phyloP scores from a whole-genome alignment of 306 rosid species.

The Casuarina glauca region DNA sequence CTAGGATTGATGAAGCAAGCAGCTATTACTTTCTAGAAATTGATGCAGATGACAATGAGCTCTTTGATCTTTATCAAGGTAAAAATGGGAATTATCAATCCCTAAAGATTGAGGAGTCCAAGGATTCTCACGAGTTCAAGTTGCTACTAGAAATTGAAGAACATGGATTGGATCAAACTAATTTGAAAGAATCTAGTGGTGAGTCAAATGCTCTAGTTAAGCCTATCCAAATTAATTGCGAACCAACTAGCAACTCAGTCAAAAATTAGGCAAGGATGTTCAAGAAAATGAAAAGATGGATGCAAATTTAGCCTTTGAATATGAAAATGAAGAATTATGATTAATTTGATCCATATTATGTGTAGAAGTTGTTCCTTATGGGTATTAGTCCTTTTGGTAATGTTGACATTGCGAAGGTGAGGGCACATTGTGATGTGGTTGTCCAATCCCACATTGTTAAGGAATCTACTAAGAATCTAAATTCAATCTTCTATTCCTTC shows the following conservation, averaged over 20 bases:
- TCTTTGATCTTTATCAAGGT: slow-evolving; percentile 22
- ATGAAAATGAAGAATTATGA: slow-evolving; percentile 24
- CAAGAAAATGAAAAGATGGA: slow-evolving; percentile 34
- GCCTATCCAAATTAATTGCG: slow-evolving; percentile 41
- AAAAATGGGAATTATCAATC: slow-evolving; percentile 28
- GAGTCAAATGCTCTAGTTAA: slow-evolving; percentile 66
- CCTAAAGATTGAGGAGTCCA: slow-evolving; percentile 33
- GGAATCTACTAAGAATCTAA: no score
- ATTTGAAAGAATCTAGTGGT: slow-evolving; percentile 64
- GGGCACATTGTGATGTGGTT: no score
- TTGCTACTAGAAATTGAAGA: slow-evolving; percentile 80
- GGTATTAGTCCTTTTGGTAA: slow-evolving; percentile 48
- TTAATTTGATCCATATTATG: slow-evolving; percentile 48
- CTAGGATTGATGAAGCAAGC: slow-evolving; percentile 87
- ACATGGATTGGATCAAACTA: slow-evolving; percentile 48
- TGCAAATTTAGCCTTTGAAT: slow-evolving; percentile 30
- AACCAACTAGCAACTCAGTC: slow-evolving; percentile 33
- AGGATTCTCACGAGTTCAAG: slow-evolving; percentile 54
- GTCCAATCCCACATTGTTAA: no score
- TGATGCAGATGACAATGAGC: slow-evolving; percentile 40
- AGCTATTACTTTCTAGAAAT: slow-evolving; percentile 83
- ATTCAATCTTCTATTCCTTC: no score
- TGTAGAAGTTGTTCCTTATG: slow-evolving; percentile 52
- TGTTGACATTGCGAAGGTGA: slow-evolving; percentile 45
- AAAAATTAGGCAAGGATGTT: slow-evolving; percentile 39